Base-by-base conservation (phyloP, 768 basidiomycete species). In the Tylopilus sp. region DNA sequence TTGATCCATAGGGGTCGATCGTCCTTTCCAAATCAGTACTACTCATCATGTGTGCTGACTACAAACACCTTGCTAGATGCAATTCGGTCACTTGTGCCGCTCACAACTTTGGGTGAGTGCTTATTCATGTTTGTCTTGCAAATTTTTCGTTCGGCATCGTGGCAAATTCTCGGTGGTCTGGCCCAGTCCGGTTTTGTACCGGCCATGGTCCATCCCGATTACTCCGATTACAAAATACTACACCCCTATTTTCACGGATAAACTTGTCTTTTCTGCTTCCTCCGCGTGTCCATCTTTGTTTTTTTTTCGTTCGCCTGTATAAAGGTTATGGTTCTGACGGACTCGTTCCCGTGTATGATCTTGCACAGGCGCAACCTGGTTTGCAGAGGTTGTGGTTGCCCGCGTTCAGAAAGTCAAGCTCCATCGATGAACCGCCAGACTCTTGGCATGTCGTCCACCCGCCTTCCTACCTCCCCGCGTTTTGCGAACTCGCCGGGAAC, bases 31-130 rank as follows among this genome's bases (percentile, higher is more conserved):
- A 41, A 50, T 61, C 33, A 8, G 26, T 29, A 29, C n/a, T n/a
- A 25, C 8, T 14, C 13, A 1, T 5, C 42, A 44, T 44, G 26
- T 11, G n/a, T 45, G 45, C 45, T 45, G 45, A 45, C 45, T 22
- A 45, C 11, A 4, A 28, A 13, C 5, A 25, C 45, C 22, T 42
- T n/a, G 6, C 29, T 26, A 89, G 89, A 74, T 91, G 89, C 65
- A 73, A 72, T 51, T 79, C 81, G 51, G 75, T 80, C 59, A 82
- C 78, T 43, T 92, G 89, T 67, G 85, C 82, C 61, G 88, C 87
- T 14, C 87, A 90, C 68, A 92, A 92, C 73, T 92, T 91, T 76
- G 86, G 86, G 88, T 89, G 68, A 76, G 86, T 81, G 13, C 24
- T 47, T 52, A 29, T 43, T 36, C 46, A 46, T 40, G 51, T 48